Evolutionary conservation across 2,329 filamentous ascomycete genomes (phyloP), one percentile per base, ranked within the genome.

Genomic region (Drechslera avenae): DNA sequence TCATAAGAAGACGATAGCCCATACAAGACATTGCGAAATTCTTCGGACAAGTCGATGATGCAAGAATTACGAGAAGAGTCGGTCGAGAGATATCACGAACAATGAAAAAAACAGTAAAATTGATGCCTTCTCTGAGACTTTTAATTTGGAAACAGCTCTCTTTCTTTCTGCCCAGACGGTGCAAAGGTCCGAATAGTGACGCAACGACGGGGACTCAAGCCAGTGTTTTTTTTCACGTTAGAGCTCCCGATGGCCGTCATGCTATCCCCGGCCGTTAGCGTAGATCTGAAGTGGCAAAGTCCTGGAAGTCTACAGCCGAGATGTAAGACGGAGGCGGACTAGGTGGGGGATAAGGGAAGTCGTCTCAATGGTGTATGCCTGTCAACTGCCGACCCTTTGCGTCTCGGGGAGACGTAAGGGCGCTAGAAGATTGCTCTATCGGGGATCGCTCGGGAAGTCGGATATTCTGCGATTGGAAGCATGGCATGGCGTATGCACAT

Each of bases 101-200:
- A 12, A 28, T 3, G 10, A 12, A 28, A 23, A 7, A 28, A 12
- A 3, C 26, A 2, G 2, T 28, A 3, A 13, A 3, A 28, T 2
- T 12, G 10, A 28, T 28, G 10, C 4, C 9, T 10, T 28, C 26
- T 13, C 26, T 12, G 7, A 28, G 26, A n/a, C 43, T 30, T 35
- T 13, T 19, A 2, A 8, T 28, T 28, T 13, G 10, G 9, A 12
- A 28, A 28, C 9, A 28, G 26, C 4, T 28, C 7, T 23, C 7
- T 28, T 28, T 28, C n/a, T 28, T 13, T 10, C 26, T 4, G 26
- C 26, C 26, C 26, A 28, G 26, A 28, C 26, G 26, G 12, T 28
- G 26, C 14, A n/a, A 46, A 34, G 43, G 51, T 49, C 54, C 48
- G 40, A 44, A 40, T 56, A 46, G 50, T 64, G 60, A 64, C 62